These are phyloP conservation scores for Chamaenerion angustifolium DNA, from an alignment of 345 rosid genomes.

Conservation along the genomic window DNA sequence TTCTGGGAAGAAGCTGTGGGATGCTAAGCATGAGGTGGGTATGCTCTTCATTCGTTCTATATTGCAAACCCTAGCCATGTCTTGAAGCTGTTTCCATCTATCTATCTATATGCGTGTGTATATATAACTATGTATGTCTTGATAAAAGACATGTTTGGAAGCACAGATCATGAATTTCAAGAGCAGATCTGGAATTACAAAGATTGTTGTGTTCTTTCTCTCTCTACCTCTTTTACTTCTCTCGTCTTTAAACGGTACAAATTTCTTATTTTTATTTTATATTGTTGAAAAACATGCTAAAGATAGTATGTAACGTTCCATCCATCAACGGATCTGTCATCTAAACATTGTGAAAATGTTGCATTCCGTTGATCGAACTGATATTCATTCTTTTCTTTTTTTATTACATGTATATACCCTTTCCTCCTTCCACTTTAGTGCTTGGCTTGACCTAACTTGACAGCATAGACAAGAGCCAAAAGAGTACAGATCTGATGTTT, in stretches of 20 bases:
- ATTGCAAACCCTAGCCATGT: background rate
- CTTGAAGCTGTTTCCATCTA: too few relatives aligned
- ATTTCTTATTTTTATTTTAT: slow-evolving; percentile 10
- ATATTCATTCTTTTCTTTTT: background rate
- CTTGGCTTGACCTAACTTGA: background rate
- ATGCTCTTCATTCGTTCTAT: background rate
- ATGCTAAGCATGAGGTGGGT: slow-evolving; percentile 89
- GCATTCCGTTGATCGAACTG: background rate
- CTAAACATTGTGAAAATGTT: background rate
- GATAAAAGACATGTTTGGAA: slow-evolving; percentile 29
- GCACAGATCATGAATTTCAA: slow-evolving; percentile 33
- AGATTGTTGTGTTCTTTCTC: slow-evolving; percentile 17
- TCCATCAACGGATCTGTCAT: slow-evolving; percentile 33
- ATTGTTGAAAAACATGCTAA: slow-evolving; percentile 8
- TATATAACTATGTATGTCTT: slow-evolving; percentile 9
- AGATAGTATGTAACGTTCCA: slow-evolving; percentile 18
- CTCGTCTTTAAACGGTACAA: background rate
- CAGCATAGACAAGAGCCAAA: too few relatives aligned
- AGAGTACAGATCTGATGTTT: background rate
- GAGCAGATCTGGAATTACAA: slow-evolving; percentile 33
- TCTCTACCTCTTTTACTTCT: too few relatives aligned
- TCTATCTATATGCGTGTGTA: background rate
- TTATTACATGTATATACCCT: background rate
- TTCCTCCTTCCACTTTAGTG: too few relatives aligned
- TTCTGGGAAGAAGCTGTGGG: slow-evolving; percentile 80